A percentile compares a stretch with the other conserved stretches of the same genome.
phyloP scores from a whole-genome alignment of 106 monocot genomes.

The Dendrobium nobile region DNA sequence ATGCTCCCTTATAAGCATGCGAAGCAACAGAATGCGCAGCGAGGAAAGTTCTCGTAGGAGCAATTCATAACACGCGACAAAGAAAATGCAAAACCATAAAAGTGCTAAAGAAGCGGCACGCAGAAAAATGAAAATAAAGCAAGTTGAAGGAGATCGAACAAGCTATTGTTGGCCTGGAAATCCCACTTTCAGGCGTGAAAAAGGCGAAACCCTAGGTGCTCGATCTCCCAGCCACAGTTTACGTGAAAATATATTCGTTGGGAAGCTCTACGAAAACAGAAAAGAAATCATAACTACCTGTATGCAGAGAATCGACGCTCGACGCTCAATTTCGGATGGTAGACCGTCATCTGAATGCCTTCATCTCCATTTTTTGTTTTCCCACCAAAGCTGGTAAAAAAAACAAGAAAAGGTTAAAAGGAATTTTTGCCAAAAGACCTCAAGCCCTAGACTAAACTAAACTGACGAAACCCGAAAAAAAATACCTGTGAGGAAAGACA shows the following conservation, averaged over 20 bases:
- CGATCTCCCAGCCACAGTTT: constrained; percentile 8
- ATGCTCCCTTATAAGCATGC: neutral
- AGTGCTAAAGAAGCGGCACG: neutral
- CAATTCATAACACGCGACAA: neutral
- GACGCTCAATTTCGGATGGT: neutral
- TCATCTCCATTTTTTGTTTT: constrained; percentile 3
- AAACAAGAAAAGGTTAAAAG: neutral
- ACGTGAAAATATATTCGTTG: constrained; percentile 2
- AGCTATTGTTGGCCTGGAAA: neutral
- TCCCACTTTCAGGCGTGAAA: neutral
- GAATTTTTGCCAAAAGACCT: neutral
- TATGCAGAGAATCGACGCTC: neutral
- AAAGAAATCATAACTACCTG: constrained; percentile 8
- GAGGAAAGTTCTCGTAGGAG: neutral
- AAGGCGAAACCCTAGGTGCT: constrained; percentile 9
- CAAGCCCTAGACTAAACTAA: neutral
- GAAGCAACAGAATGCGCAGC: neutral
- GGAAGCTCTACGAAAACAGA: neutral
- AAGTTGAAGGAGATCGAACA: neutral
- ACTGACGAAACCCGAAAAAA: neutral
- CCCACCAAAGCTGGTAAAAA: constrained; percentile 10
- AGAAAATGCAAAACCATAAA: neutral
- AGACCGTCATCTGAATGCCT: constrained; percentile 4
- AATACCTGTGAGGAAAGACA: neutral
- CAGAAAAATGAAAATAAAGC: neutral